Conservation (phyloP, 176 grass and related monocot genomes). For the Zea mays region Zm-B73-REFERENCE-NAM-5.0 NC_050102.1:174855001-174855500, state of each 20-base stretch:
- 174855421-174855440: neutral
- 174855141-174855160: slow-evolving; percentile 54
- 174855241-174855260: slow-evolving; percentile 92
- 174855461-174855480: slow-evolving; percentile 2
- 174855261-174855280: slow-evolving; percentile 79
- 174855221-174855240: slow-evolving; percentile 95
- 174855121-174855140: slow-evolving; percentile 80
- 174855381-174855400: neutral
- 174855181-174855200: slow-evolving; percentile 76
- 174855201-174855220: slow-evolving; percentile 98
- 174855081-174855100: slow-evolving; percentile 79
- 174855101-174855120: slow-evolving; percentile 90
- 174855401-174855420: neutral
- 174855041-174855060: slow-evolving; percentile 5
- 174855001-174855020: slow-evolving; percentile 3
- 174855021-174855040: neutral
- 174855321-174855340: neutral
- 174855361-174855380: neutral
- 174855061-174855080: slow-evolving; percentile 89
- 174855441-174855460: neutral
- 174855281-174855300: slow-evolving; percentile 8
- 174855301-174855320: neutral
- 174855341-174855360: neutral
- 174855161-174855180: slow-evolving; percentile 78
- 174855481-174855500: slow-evolving; percentile 14